phyloP scores from a whole-genome alignment of 2,329 filamentous ascomycete species.

The Xenosphaeropsis pyriputrescens region DNA sequence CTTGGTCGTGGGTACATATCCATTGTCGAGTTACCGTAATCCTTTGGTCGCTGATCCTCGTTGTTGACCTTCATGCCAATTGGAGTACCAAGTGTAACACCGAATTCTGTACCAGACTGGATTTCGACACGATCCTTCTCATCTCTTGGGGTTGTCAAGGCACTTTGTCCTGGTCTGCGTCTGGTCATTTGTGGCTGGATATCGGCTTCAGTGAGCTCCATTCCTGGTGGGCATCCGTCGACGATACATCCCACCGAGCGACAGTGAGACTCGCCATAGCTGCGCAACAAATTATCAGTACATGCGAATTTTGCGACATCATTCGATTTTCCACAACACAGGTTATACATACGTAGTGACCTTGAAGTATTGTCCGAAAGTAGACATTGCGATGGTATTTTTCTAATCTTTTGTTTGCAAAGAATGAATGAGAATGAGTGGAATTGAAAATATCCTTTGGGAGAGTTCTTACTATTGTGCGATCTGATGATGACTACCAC shows the following conservation, averaged over 20 bases:
- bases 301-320: background rate
- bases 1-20: constrained; percentile 80
- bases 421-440: no score
- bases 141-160: constrained; percentile 81
- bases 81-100: constrained; percentile 78
- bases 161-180: constrained; percentile 75
- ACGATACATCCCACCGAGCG: constrained; percentile 89
- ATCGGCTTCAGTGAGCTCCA: constrained; percentile 70
- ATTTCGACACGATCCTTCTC: constrained; percentile 89
- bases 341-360: constrained; percentile 49
- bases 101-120: constrained; percentile 83
- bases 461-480: constrained; percentile 2
- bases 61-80: constrained; percentile 81
- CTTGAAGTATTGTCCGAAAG: constrained; percentile 69
- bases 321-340: background rate
- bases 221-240: constrained; percentile 79
- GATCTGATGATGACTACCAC: background rate
- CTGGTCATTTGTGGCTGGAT: constrained; percentile 94
- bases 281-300: constrained; percentile 6
- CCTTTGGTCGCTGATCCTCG: constrained; percentile 82
- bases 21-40: constrained; percentile 85
- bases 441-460: no score
- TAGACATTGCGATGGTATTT: constrained; percentile 47
- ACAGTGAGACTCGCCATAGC: constrained; percentile 78
- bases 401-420: no score